Evolutionary conservation across 2,329 filamentous ascomycete genomes (phyloP).

Genomic region (Knufia petricola): DNA sequence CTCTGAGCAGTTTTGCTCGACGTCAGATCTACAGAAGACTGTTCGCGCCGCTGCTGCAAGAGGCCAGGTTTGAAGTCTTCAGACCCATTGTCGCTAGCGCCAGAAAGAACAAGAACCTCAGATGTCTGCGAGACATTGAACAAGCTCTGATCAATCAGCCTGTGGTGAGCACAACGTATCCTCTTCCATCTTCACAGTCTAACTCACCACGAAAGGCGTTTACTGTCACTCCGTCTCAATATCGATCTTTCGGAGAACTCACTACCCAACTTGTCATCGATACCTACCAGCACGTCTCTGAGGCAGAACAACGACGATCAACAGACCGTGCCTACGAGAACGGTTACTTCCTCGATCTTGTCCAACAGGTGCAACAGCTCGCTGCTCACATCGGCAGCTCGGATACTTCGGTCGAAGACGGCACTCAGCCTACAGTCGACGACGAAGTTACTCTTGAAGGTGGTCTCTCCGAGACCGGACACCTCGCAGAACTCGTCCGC

Average conservation of each 20-base stretch:
- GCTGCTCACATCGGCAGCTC: constrained; percentile 70
- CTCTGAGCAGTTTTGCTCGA: constrained; percentile 59
- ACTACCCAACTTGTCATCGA: constrained; percentile 85
- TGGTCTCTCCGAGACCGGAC: constrained; percentile 71
- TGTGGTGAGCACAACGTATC: constrained; percentile 64
- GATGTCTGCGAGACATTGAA: constrained; percentile 85
- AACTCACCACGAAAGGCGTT: constrained; percentile 65
- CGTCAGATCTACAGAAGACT: constrained; percentile 73
- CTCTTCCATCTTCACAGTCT: constrained; percentile 50
- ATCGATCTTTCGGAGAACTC: constrained; percentile 80
- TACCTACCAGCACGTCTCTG: constrained; percentile 74
- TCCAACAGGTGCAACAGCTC: constrained; percentile 87
- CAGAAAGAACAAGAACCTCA: constrained; percentile 70
- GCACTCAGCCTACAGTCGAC: constrained; percentile 41
- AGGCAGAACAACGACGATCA: constrained; percentile 75
- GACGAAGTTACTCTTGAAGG: constrained; percentile 74
- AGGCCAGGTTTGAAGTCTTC: constrained; percentile 66
- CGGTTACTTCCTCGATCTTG: constrained; percentile 92
- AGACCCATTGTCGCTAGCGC: constrained; percentile 66
- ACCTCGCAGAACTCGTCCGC: constrained; percentile 73
- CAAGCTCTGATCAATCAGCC: constrained; percentile 86
- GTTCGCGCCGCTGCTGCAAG: constrained; percentile 65
- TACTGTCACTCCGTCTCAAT: constrained; percentile 59
- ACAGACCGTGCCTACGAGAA: constrained; percentile 85
- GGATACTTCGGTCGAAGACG: constrained; percentile 45